Percentiles rank a stretch among this genome's conserved stretches.
Conservation (phyloP, 495 filamentous ascomycete genomes). For the Acidomyces sp. region DNA sequence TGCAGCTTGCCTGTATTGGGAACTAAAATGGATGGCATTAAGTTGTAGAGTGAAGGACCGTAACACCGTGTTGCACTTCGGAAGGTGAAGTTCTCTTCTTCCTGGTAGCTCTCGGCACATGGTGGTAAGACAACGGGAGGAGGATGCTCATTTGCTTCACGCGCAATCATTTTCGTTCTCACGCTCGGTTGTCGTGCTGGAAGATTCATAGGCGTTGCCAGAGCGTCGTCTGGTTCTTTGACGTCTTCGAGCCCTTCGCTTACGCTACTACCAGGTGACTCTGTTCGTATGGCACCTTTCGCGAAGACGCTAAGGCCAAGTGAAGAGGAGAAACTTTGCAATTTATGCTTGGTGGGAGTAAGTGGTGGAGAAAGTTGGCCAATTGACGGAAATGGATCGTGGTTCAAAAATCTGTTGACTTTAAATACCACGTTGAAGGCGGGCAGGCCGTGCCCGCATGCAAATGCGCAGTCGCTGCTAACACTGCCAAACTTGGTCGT, state of each 20-base stretch:
- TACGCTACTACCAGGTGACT: neutral
- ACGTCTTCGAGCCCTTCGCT: neutral
- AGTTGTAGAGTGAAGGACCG: constrained; percentile 7
- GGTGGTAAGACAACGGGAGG: constrained; percentile 14
- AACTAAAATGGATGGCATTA: neutral
- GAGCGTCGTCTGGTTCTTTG: neutral
- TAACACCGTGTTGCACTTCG: neutral
- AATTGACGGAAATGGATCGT: constrained; percentile 8
- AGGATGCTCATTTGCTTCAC: constrained; percentile 17
- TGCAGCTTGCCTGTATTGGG: constrained; percentile 1
- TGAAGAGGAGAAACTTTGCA: constrained; percentile 10
- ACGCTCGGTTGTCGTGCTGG: neutral
- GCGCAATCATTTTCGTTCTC: constrained; percentile 9
- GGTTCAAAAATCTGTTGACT: constrained; percentile 6
- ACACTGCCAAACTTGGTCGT: constrained; percentile 2
- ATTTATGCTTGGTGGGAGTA: constrained; percentile 2
- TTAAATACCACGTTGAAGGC: neutral
- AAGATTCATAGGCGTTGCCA: neutral
- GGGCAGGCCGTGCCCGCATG: neutral
- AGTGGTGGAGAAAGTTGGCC: neutral
- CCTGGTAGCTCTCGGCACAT: constrained; percentile 11
- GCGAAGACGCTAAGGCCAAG: constrained; percentile 6
- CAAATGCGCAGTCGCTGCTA: neutral
- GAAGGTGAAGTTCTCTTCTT: neutral
- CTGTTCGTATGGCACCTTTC: constrained; percentile 1